Conservation (phyloP, 352 stramenopile genomes). For the Phytopythium ostracodes region DNA sequence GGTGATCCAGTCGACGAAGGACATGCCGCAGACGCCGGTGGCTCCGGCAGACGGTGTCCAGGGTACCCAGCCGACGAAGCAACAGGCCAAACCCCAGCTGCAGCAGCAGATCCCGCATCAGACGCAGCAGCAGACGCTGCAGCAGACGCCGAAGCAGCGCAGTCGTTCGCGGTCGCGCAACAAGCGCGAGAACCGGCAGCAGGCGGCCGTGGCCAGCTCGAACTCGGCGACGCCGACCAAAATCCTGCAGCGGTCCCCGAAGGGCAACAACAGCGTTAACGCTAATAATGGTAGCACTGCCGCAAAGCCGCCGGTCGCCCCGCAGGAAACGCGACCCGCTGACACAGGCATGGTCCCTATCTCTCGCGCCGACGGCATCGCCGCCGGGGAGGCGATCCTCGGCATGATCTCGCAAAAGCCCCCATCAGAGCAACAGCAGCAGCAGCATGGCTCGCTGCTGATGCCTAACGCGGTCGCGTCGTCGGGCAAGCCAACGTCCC, state of each 20-base stretch:
- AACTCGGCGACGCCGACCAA: constrained; percentile 28
- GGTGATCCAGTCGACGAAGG: constrained; percentile 62
- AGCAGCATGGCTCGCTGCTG: constrained; percentile 17
- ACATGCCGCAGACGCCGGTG: constrained; percentile 17
- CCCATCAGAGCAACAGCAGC: constrained; percentile 8
- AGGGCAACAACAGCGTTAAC: constrained; percentile 21
- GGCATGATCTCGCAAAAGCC: constrained; percentile 69
- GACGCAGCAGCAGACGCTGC: constrained; percentile 18
- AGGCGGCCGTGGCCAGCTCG: constrained; percentile 5
- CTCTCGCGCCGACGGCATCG: constrained; percentile 75
- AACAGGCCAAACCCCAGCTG: constrained; percentile 6
- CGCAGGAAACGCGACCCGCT: neutral
- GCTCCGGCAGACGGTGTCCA: constrained; percentile 16
- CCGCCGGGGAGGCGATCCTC: constrained; percentile 76
- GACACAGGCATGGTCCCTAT: constrained; percentile 55
- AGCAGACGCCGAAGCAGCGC: constrained; percentile 20
- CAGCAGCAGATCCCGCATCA: constrained; percentile 22
- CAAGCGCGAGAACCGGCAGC: constrained; percentile 52
- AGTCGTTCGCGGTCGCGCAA: constrained; percentile 46
- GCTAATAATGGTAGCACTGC: constrained; percentile 22
- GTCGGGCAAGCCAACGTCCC: neutral
- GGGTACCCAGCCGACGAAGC: constrained; percentile 10
- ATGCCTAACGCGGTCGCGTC: constrained; percentile 6
- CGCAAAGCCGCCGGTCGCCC: constrained; percentile 1
- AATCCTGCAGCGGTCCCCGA: constrained; percentile 63